Evolutionary conservation across 495 filamentous ascomycete genomes (phyloP), one percentile per base, ranked within the genome.

Genomic region (Aspergillus carlsbadensis): DNA sequence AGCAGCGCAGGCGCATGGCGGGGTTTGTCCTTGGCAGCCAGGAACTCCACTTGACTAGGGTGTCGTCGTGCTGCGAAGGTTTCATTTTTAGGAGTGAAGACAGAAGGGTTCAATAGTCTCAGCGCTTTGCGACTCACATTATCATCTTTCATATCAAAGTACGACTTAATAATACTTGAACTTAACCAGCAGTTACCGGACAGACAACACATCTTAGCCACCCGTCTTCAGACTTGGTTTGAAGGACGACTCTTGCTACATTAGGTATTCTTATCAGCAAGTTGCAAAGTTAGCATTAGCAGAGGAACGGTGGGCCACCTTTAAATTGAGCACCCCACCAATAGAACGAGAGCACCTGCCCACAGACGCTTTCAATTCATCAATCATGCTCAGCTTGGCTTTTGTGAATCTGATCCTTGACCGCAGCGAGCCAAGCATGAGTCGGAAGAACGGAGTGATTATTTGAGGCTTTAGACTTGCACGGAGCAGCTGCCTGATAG

Each of bases 251-350:
- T 11, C 10, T 41, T 43, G 8, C 3, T 5, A 10, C n/a, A n/a
- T n/a, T n/a, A n/a, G n/a, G n/a, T n/a, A n/a, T 3, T 43, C 41
- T 43, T 43, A 43, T 43, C 41, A 43, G 41, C 22, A 20, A n/a
- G n/a, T n/a, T n/a, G n/a, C n/a, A n/a, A n/a, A n/a, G n/a, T n/a
- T n/a, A n/a, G n/a, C n/a, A n/a, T n/a, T n/a, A n/a, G 26, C 17
- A 22, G 21, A 39, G 11, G 52, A 54, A 54, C 52, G 52, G 52
- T 54, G 52, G 52, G 52, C 52, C 52, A 17, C 37, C n/a, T 43
- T 10, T 26, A 34, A 13, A 21, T 24, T 33, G 26, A 26, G 41
- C 1, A 45, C 24, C 17, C 20, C 29, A 43, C 52, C 52, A 54
- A 54, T 54, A 34, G 18, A 15, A 45, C 20, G 10, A 10, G 40